A percentile compares a stretch with the other conserved stretches of the same genome.
phyloP scores from a whole-genome alignment of 257 asterid genomes.

The Fraxinus excelsior region DNA sequence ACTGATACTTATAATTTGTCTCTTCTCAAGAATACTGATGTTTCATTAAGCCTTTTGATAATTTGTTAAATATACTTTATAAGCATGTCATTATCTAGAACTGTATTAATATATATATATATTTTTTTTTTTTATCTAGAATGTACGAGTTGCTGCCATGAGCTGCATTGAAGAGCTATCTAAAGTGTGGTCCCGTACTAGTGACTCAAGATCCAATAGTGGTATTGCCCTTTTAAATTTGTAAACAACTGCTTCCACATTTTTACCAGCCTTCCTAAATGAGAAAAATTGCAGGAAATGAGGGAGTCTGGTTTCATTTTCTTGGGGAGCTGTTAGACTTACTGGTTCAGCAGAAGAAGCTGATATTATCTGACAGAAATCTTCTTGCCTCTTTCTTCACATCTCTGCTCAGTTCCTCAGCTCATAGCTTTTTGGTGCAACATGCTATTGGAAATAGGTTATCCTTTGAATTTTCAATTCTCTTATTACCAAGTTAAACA shows the following conservation, averaged over 20 bases:
- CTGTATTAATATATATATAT: too few relatives aligned
- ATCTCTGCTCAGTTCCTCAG: conserved; percentile 61
- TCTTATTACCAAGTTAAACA: conserved; percentile 4
- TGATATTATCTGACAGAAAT: conserved; percentile 71
- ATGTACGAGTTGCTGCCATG: conserved; percentile 72
- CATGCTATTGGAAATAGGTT: conserved; percentile 64
- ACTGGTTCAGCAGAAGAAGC: conserved; percentile 70
- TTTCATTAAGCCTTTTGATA: neutral
- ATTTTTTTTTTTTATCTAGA: conserved; percentile 43
- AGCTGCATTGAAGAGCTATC: conserved; percentile 62
- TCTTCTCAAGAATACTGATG: neutral
- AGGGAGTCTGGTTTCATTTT: conserved; percentile 43
- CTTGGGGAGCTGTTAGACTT: conserved; percentile 68
- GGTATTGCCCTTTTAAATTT: conserved; percentile 39
- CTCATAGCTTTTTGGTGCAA: conserved; percentile 62
- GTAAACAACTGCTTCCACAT: conserved; percentile 2
- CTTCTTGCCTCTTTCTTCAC: conserved; percentile 64
- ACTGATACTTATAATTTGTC: neutral
- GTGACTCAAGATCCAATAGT: conserved; percentile 36
- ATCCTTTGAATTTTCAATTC: neutral
- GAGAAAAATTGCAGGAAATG: conserved; percentile 51
- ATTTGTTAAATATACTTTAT: neutral
- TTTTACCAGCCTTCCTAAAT: conserved; percentile 24
- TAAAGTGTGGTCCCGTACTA: conserved; percentile 43
- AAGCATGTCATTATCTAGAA: conserved; percentile 7